Evolutionary conservation across 106 monocot genomes (phyloP).

Genomic region (Allium sativum): DNA sequence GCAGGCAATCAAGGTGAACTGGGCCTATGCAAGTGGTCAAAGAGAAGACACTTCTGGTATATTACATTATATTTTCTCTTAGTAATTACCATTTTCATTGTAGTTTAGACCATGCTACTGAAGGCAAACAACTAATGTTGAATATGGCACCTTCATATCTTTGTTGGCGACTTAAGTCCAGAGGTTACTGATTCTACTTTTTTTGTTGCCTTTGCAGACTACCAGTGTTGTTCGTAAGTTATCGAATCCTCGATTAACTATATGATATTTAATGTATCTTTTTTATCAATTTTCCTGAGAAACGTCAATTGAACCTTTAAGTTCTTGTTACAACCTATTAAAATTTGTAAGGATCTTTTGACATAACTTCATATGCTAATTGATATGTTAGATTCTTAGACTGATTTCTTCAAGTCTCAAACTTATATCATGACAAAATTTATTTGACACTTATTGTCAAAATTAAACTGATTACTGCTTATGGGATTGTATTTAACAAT

Average conservation of each 20-base stretch:
- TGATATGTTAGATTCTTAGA: too few species aligned
- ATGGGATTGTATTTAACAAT: too few species aligned
- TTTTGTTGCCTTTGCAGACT: slow-evolving; percentile 55
- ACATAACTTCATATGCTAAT: too few species aligned
- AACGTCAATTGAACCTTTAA: not conserved
- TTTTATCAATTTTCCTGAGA: not conserved
- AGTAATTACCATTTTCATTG: not conserved
- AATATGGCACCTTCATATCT: slow-evolving; percentile 61
- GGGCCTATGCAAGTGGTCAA: slow-evolving; percentile 70
- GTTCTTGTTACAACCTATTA: too few species aligned
- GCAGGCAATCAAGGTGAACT: slow-evolving; percentile 66
- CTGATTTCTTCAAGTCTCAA: too few species aligned
- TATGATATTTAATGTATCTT: not conserved
- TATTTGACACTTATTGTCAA: too few species aligned
- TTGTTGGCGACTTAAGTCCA: slow-evolving; percentile 68
- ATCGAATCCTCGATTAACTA: not conserved
- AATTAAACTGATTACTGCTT: too few species aligned
- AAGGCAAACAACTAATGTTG: not conserved
- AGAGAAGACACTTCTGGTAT: slow-evolving; percentile 70
- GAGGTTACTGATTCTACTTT: slow-evolving; percentile 65
- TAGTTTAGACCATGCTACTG: not conserved
- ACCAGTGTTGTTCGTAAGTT: slow-evolving; percentile 62
- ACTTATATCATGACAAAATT: too few species aligned
- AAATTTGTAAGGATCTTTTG: too few species aligned
- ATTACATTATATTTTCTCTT: not conserved